These are phyloP conservation scores for Gigaspora rosea DNA, from an alignment of 192 early-diverging fungal genomes.

Conservation along the genomic window DNA sequence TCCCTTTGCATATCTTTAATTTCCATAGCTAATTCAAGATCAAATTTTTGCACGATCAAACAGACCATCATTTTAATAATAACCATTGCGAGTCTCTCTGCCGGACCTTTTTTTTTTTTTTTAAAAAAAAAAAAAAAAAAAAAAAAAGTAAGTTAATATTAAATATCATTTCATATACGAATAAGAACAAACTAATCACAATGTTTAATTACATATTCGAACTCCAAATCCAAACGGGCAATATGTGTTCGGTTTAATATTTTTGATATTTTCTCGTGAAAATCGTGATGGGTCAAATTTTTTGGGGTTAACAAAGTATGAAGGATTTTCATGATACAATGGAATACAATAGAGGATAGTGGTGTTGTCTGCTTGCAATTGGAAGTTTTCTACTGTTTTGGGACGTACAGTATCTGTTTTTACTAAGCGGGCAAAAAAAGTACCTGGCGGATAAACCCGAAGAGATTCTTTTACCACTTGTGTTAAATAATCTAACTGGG, in stretches of 20 bases:
- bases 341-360: constrained; percentile 7
- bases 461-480: constrained; percentile 20
- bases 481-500: constrained; percentile 4
- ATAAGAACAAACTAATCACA: too few species aligned
- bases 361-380: neutral
- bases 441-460: neutral
- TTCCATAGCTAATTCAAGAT: constrained; percentile 4
- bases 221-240: constrained; percentile 21
- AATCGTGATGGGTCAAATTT: constrained; percentile 15
- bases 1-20: neutral
- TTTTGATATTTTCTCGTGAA: neutral
- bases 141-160: too few species aligned
- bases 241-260: constrained; percentile 5
- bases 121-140: too few species aligned
- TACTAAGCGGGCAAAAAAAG: constrained; percentile 11
- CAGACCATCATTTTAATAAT: neutral
- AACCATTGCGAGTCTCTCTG: neutral
- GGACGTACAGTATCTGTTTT: neutral
- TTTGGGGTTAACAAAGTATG: neutral
- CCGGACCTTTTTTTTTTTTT: neutral
- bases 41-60: constrained; percentile 19
- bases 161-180: too few species aligned
- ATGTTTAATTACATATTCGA: neutral
- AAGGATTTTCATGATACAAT: neutral
- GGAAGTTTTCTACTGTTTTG: neutral